Evolutionary conservation across 371 early-diverging fungal species (phyloP), one percentile per base, ranked within the genome.

Genomic region (Apophysomyces ossiformis): DNA sequence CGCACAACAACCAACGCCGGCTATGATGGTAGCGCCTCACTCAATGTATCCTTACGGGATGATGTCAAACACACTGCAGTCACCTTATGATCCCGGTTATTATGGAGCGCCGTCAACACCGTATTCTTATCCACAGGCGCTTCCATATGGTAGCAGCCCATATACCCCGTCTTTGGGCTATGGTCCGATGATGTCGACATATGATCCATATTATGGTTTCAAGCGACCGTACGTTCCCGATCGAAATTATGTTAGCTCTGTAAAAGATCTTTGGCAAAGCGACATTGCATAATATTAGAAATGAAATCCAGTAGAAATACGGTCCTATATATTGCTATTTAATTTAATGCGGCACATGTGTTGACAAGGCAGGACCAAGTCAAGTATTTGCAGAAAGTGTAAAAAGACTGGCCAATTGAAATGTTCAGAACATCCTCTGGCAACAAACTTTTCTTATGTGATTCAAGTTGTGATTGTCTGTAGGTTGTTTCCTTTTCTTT

Each of bases 181-280:
- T 50, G 54, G 54, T 7, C 21, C 21, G 21, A 50, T 50, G 21
- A 21, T 32, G 54, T 26, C 54, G 1, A 9, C n/a, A 4, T 50
- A 50, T 21, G 54, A 50, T 21, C 54, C 54, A 18, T 50, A 50
- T 5, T 50, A 50, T 21, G 54, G 54, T 5, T 50, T 21, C 21
- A 50, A 50, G 4, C 54, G 54, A n/a, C 54, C 54, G 9, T 50
- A 50, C 2, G n/a, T 21, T 50, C 54, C 54, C 5, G 54, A 50
- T 50, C 54, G 54, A 32, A 50, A 50, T 9, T 21, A 50, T 8
- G 21, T 50, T 50, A 50, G 54, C 4, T 50, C 54, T 4, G 54
- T 50, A 21, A 50, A 50, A 21, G 54, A 50, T 50, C 54, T 50
- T 50, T 50, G 54, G 54, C 54, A 50, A 50, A 50, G 54, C 11